Conservation (phyloP, 768 basidiomycete genomes). For the Cyclocybe cylindracea region DNA sequence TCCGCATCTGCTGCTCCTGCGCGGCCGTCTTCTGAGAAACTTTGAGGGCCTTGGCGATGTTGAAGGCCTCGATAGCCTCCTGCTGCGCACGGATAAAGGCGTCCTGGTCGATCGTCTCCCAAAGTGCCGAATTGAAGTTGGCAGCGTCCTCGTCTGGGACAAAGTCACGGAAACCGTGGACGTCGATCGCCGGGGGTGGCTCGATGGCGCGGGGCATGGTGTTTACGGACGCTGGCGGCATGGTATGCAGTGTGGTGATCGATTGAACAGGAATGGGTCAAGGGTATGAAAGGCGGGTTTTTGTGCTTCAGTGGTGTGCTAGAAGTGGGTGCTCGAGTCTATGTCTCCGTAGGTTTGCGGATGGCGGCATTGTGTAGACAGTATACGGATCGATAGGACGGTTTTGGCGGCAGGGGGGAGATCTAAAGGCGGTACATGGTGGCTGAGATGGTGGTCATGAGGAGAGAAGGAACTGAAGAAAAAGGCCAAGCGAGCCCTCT, state of each 20-base stretch:
- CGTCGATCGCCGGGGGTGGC: slow-evolving; percentile 5
- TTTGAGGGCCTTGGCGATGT: slow-evolving; percentile 27
- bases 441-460: slow-evolving; percentile 7
- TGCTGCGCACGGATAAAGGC: slow-evolving; percentile 28
- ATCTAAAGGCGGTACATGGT: slow-evolving; percentile 17
- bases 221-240: slow-evolving; percentile 13
- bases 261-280: background rate
- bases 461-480: slow-evolving; percentile 7
- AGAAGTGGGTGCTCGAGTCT: too few relatives aligned
- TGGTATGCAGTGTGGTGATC: background rate
- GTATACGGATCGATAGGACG: background rate
- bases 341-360: too few relatives aligned
- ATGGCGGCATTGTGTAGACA: background rate
- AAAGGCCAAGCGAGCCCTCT: background rate
- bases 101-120: slow-evolving; percentile 23
- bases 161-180: slow-evolving; percentile 20
- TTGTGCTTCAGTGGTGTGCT: too few relatives aligned
- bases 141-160: slow-evolving; percentile 21
- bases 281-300: background rate
- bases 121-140: slow-evolving; percentile 11
- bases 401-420: slow-evolving; percentile 3
- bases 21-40: slow-evolving; percentile 27
- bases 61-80: slow-evolving; percentile 28
- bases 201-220: slow-evolving; percentile 8
- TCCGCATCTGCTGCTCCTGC: slow-evolving; percentile 16